These are phyloP conservation scores for Exobasidium rhododendri DNA, from an alignment of 1,284 basidiomycete species.

Conservation along the genomic window DNA sequence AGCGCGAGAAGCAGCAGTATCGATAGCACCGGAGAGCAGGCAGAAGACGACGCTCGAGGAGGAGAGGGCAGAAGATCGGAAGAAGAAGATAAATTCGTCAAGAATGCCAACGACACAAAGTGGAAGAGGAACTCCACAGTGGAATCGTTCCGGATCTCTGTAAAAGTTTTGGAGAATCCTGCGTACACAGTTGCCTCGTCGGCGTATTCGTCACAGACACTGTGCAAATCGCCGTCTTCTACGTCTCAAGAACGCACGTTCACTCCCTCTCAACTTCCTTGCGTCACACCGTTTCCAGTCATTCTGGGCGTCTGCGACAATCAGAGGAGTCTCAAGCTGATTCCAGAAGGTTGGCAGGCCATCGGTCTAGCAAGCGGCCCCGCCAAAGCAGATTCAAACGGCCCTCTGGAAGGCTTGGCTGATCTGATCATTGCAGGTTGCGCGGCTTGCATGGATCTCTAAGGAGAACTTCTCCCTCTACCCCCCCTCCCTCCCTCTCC, in stretches of 20 bases:
- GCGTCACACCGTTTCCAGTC: conserved; percentile 19
- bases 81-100: neutral
- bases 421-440: conserved; percentile 24
- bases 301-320: conserved; percentile 22
- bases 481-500: conserved; percentile 10
- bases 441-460: conserved; percentile 25
- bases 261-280: conserved; percentile 10
- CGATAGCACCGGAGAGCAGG: conserved; percentile 2
- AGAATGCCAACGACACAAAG: neutral
- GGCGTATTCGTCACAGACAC: neutral
- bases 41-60: neutral
- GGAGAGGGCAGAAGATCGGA: neutral
- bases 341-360: conserved; percentile 26
- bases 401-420: conserved; percentile 18
- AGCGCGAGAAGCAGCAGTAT: neutral
- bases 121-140: conserved; percentile 5
- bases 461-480: neutral
- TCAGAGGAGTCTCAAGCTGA: conserved; percentile 16
- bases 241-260: neutral
- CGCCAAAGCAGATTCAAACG: neutral
- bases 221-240: no score
- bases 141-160: conserved; percentile 23
- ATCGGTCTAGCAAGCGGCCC: conserved; percentile 18
- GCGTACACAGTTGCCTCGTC: neutral
- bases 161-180: conserved; percentile 16